Base-by-base conservation (phyloP, 768 basidiomycete genomes). In the Pulveroboletus sp. region DNA sequence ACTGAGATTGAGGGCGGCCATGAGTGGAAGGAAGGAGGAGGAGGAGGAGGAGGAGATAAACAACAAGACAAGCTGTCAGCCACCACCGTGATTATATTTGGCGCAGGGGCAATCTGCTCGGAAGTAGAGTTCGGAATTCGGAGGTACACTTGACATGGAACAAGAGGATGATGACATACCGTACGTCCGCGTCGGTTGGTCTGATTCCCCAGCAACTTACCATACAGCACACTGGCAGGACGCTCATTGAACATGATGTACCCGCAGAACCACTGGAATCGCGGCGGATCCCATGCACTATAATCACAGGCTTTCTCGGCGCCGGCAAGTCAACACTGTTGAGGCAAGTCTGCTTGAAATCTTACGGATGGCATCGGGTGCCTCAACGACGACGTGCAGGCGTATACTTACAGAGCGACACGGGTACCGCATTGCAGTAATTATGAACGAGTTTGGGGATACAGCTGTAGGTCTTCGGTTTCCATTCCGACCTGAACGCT, bases 391-490 rank as follows among this genome's bases (percentile, higher is more conserved):
- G 38, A 32, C 4, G 8, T 20, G 16, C 53, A 89, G 85, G 57
- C 85, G 94, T 27, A 94, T 98, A 58, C 72, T 98, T 52, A 95
- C 90, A 12, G 92, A 93, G 62, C 77, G 84, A 33, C 95, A 98
- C 77, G 94, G 95, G 4, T 93, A 94, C 63, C 82, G 89, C 32
- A 97, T 99, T 47, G 95, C 95, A 5, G 95, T 99, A 19, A 97
- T 95, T 54, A 94, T 97, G 91, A 97, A 95, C 62, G 93, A 94
- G 68, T 98, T 98, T 64, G 95, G 93, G 9, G 94, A 97, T 64
- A 94, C 94, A 17, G 90, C 91, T 58, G 89, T 90, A 60, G 62
- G 83, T 73, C 32, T 34, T 34, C 35, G 41, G 32, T 46, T 32
- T 27, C 27, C 16, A 31, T 40, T 52, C 50, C 20, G 46, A 20